Evolutionary conservation across 441 rosid species (phyloP), one percentile per base, ranked within the genome.

Genomic region (Hura crepitans): DNA sequence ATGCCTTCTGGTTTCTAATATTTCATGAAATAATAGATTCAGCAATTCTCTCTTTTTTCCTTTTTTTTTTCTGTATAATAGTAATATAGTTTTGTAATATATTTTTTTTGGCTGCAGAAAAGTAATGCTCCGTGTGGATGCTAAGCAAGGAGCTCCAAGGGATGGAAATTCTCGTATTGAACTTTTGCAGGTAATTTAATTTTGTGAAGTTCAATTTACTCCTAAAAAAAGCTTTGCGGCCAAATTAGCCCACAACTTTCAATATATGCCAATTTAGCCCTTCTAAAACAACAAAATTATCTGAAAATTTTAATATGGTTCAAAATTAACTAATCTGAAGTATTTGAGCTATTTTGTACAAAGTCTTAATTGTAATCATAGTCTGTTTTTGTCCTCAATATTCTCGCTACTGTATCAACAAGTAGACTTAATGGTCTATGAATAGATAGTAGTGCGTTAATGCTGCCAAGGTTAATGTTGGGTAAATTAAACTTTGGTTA

Each of bases 121-220:
- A 79, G 87, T 91, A 73, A 92, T 92, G 96, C 84, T 95, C 61
- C 95, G 86, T 31, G 97, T 95, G 27, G 94, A 95, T 89, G 92
- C 99, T 70, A 95, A 89, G 80, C 98, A 95, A 78, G 99, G 96
- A 75, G 74, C 80, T 75, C 97, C 98, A 68, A 91, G 79, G 80
- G 97, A 95, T 33, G 98, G 97, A 70, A 85, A 81, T 79, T 92
- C 99, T 58, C 80, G 81, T 68, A 88, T 92, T 79, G 98, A 95
- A 77, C 96, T 88, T 72, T 91, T 95, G 83, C 91, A 89, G 90
- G 99, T 83, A 85, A 80, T 72, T 45, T 58, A 6, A 39, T 72
- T 27, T 18, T 70, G 20, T 64, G 27, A 55, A 55, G 18, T 15
- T 55, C 28, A 55, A 55, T 55, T 25, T 55, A 2, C 15, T 12